A percentile compares a stretch with the other conserved stretches of the same genome.
Evolutionary conservation across 2,329 filamentous ascomycete genomes (phyloP).

Genomic region (Ophiosphaerella narmari): DNA sequence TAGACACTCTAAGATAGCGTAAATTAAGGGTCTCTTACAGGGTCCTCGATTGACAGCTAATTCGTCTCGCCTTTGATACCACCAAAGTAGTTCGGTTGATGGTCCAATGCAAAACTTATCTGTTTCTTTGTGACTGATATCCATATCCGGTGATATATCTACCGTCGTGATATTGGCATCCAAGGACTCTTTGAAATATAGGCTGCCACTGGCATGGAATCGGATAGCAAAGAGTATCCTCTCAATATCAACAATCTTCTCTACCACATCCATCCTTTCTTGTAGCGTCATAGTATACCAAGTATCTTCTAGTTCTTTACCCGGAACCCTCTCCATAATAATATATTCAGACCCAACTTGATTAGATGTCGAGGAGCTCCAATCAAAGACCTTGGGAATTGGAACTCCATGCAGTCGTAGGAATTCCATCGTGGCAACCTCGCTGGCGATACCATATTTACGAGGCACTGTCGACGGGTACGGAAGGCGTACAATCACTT

Average conservation of each 20-base stretch:
- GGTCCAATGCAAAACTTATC: slow-evolving; percentile 11
- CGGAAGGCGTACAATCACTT: slow-evolving; percentile 17
- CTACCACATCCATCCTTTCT: slow-evolving; percentile 7
- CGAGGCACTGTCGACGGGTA: slow-evolving; percentile 19
- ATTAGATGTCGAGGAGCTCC: slow-evolving; percentile 9
- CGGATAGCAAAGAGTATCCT: slow-evolving; percentile 9
- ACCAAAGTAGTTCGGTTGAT: slow-evolving; percentile 9
- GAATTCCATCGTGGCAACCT: slow-evolving; percentile 22
- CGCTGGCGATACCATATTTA: slow-evolving; percentile 17
- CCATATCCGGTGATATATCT: slow-evolving; percentile 2
- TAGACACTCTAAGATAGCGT: slow-evolving; percentile 2
- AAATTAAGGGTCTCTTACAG: slow-evolving; percentile 11
- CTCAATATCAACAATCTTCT: slow-evolving; percentile 11
- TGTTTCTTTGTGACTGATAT: slow-evolving; percentile 1
- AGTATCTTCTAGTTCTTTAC: slow-evolving; percentile 7
- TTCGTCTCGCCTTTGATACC: slow-evolving; percentile 13
- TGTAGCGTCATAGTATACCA: slow-evolving; percentile 9
- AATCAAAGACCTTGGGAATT: slow-evolving; percentile 15
- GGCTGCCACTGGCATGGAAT: slow-evolving; percentile 10
- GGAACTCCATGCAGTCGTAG: slow-evolving; percentile 29
- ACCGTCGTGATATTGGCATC: not conserved
- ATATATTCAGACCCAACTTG: slow-evolving; percentile 12
- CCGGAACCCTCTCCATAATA: slow-evolving; percentile 13
- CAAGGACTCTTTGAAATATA: slow-evolving; percentile 10
- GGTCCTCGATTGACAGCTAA: slow-evolving; percentile 14